Percentiles rank a stretch among this genome's conserved stretches.
phyloP scores from a whole-genome alignment of 768 basidiomycete genomes.

The Rhodotorula kratochvilovae region DNA sequence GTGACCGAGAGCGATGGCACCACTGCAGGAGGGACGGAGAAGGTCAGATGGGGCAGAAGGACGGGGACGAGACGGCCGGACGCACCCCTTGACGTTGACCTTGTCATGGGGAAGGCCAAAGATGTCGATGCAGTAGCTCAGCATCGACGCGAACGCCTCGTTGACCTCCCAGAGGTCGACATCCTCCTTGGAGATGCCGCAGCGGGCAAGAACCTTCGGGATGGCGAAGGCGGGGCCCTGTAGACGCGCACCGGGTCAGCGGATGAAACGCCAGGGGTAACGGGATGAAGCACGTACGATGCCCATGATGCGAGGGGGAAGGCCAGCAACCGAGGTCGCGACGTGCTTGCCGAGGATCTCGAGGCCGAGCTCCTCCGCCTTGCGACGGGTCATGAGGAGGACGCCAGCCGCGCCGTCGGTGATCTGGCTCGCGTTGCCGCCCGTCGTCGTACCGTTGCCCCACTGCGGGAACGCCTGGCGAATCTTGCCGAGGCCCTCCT shows the following conservation, averaged over 20 bases:
- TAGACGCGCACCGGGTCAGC: background rate
- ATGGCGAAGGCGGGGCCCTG: conserved; percentile 75
- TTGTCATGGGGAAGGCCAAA: conserved; percentile 62
- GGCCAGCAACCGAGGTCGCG: conserved; percentile 65
- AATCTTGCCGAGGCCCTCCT: conserved; percentile 69
- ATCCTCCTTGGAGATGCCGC: conserved; percentile 63
- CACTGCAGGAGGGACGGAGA: conserved; percentile 42
- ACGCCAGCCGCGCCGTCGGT: conserved; percentile 85
- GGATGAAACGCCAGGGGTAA: too few relatives aligned
- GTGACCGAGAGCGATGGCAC: conserved; percentile 71
- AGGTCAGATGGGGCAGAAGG: background rate
- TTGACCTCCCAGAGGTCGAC: conserved; percentile 83
- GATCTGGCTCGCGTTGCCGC: conserved; percentile 78
- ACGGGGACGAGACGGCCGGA: background rate
- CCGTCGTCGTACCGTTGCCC: conserved; percentile 53
- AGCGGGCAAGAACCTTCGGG: conserved; percentile 62
- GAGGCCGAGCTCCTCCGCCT: conserved; percentile 70
- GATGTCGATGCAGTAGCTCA: conserved; percentile 64
- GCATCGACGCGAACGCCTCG: conserved; percentile 57
- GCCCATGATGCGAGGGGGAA: conserved; percentile 73
- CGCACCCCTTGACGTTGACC: conserved; percentile 73
- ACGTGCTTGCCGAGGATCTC: conserved; percentile 70
- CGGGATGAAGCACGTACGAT: conserved; percentile 1
- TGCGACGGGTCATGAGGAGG: conserved; percentile 70
- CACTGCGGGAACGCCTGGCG: conserved; percentile 76